Evolutionary conservation across 768 basidiomycete genomes (phyloP).

Genomic region (Mycena albidolilacea): DNA sequence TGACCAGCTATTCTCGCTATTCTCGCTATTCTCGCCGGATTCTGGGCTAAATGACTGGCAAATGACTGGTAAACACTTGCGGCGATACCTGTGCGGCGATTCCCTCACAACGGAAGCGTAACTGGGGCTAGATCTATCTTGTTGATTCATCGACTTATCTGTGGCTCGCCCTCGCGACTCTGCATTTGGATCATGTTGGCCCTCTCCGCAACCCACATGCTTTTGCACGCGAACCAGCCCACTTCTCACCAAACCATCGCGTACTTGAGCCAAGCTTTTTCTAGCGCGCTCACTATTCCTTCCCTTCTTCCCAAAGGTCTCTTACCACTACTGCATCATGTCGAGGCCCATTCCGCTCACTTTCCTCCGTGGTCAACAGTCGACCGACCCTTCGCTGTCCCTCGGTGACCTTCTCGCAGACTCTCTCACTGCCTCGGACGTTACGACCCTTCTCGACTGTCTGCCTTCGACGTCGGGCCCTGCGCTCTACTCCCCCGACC

Average conservation of each 20-base stretch:
- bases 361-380: slow-evolving; percentile 48
- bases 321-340: slow-evolving; percentile 24
- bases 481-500: slow-evolving; percentile 57
- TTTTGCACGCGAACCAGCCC: slow-evolving; percentile 15
- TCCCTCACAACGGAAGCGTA: no score
- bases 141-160: no score
- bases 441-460: slow-evolving; percentile 58
- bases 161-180: no score
- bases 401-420: slow-evolving; percentile 57
- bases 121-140: no score
- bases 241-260: background rate
- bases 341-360: slow-evolving; percentile 50
- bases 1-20: no score
- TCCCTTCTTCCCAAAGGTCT: background rate
- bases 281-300: background rate
- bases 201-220: no score
- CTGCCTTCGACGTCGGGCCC: slow-evolving; percentile 51
- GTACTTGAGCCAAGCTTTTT: slow-evolving; percentile 31
- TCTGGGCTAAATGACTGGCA: no score
- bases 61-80: no score
- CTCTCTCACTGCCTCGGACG: slow-evolving; percentile 47
- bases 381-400: slow-evolving; percentile 46
- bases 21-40: no score
- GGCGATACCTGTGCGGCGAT: no score
- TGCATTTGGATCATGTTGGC: no score